phyloP scores from a whole-genome alignment of 192 early-diverging fungal genomes.

The Coemansia sp. region DNA sequence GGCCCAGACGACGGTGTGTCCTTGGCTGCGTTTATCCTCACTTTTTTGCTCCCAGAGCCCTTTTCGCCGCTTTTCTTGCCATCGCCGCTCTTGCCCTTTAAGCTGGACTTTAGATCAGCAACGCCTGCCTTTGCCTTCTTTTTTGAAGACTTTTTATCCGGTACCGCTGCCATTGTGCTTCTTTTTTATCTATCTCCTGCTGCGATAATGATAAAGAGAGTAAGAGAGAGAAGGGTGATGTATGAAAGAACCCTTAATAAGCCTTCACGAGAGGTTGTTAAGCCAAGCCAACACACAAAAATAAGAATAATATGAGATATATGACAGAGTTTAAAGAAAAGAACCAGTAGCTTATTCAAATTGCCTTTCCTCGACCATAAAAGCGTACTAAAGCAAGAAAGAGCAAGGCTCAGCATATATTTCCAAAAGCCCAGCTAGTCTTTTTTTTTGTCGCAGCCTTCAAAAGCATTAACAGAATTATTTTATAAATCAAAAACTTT shows the following conservation, averaged over 20 bases:
- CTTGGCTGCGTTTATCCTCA: neutral
- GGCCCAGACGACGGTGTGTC: neutral
- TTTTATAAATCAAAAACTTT: constrained; percentile 12
- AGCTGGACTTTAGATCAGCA: neutral
- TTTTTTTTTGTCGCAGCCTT: too few relatives aligned
- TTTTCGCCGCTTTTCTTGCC: neutral
- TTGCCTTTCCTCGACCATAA: neutral
- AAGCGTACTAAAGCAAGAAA: neutral
- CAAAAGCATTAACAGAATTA: constrained; percentile 3
- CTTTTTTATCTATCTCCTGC: neutral
- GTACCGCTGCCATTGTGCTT: constrained; percentile 3
- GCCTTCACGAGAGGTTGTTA: too few relatives aligned
- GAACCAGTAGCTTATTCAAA: neutral
- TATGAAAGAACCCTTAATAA: too few relatives aligned
- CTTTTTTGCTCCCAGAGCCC: neutral
- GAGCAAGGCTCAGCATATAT: neutral
- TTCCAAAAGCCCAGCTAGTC: too few relatives aligned
- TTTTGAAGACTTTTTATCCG: neutral
- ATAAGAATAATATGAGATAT: too few relatives aligned
- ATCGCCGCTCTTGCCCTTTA: neutral
- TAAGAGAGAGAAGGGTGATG: too few relatives aligned
- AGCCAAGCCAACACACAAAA: too few relatives aligned
- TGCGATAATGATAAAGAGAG: too few relatives aligned
- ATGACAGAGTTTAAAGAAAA: neutral
- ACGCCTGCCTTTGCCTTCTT: neutral